A percentile compares a stretch with the other conserved stretches of the same genome.
phyloP scores from a whole-genome alignment of 768 basidiomycete genomes.

The Cystoderma amianthinum region DNA sequence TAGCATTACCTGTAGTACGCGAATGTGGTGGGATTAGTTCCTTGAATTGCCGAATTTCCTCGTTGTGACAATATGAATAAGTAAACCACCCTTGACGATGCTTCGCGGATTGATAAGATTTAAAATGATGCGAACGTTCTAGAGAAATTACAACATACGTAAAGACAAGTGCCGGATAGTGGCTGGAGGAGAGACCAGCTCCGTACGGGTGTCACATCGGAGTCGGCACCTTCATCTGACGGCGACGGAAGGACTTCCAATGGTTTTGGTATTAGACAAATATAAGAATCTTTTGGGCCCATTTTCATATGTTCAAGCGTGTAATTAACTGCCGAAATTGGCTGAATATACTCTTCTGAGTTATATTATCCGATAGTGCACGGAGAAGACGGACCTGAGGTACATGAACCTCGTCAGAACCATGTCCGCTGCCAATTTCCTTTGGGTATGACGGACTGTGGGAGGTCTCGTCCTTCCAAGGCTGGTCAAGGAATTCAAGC shows the following conservation, averaged over 20 bases:
- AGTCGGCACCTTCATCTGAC: conserved; percentile 45
- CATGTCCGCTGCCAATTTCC: conserved; percentile 54
- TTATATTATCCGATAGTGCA: conserved; percentile 1
- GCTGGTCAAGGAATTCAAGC: conserved; percentile 67
- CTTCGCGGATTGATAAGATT: conserved; percentile 34
- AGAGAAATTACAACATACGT: conserved; percentile 48
- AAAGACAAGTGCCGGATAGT: conserved; percentile 75
- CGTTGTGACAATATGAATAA: conserved; percentile 93
- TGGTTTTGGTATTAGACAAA: conserved; percentile 73
- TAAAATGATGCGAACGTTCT: conserved; percentile 16
- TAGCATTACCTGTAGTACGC: conserved; percentile 51
- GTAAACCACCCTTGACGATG: conserved; percentile 94
- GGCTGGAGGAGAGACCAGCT: conserved; percentile 82
- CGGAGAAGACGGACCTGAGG: conserved; percentile 13
- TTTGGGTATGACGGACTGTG: conserved; percentile 34
- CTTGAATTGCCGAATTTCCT: conserved; percentile 93
- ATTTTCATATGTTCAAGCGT: conserved; percentile 72
- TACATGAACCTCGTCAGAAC: conserved; percentile 28
- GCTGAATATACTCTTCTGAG: conserved; percentile 10
- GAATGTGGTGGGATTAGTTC: conserved; percentile 63
- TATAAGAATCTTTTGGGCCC: conserved; percentile 60
- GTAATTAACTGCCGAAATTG: conserved; percentile 24
- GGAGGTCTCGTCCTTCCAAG: conserved; percentile 39
- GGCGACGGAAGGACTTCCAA: conserved; percentile 35
- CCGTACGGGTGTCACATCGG: conserved; percentile 60